phyloP scores from a whole-genome alignment of 169 alveolate species.

The Plasmodium relictum region DNA sequence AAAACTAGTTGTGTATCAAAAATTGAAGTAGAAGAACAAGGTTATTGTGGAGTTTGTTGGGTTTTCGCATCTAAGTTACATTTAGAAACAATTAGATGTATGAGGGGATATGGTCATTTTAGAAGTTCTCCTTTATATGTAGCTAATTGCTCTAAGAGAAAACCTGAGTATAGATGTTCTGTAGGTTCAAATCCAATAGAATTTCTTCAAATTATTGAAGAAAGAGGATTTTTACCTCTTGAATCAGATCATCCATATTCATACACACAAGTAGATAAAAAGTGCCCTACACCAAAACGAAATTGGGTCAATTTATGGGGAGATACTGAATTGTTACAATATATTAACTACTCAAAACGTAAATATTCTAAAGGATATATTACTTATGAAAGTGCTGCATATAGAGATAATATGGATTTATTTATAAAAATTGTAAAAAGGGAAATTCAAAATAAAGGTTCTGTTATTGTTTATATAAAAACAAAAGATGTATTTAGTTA shows the following conservation, averaged over 20 bases:
- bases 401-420: conserved; percentile 13
- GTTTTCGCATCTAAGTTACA: conserved; percentile 69
- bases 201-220: conserved; percentile 42
- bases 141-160: conserved; percentile 40
- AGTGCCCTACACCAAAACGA: conserved; percentile 17
- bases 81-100: conserved; percentile 74
- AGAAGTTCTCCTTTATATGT: conserved; percentile 63
- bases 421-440: conserved; percentile 63
- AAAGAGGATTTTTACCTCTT: conserved; percentile 34
- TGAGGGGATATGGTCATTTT: conserved; percentile 76
- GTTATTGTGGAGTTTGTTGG: conserved; percentile 72
- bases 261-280: background rate
- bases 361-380: background rate
- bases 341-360: too few relatives aligned
- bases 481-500: conserved; percentile 61
- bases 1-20: conserved; percentile 56
- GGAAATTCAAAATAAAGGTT: conserved; percentile 77
- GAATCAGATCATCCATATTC: conserved; percentile 55
- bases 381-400: background rate
- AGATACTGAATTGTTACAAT: conserved; percentile 13
- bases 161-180: conserved; percentile 15
- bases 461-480: conserved; percentile 74
- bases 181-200: conserved; percentile 48
- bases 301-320: conserved; percentile 47
- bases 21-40: conserved; percentile 73